Conservation (phyloP, 192 early-diverging fungal genomes). For the Haplosporangium gracile region DNA sequence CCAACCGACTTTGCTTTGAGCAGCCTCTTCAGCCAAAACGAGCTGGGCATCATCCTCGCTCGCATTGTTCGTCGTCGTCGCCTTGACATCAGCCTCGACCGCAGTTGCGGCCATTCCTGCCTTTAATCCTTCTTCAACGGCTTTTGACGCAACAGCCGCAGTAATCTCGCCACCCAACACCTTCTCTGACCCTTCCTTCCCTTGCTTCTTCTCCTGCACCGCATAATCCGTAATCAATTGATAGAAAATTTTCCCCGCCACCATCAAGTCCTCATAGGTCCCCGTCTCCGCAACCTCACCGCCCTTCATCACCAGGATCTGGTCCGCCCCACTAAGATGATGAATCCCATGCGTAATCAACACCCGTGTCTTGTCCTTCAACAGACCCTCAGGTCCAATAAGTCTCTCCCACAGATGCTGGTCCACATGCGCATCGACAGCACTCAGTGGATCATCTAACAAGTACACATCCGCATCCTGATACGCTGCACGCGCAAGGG, state of each 20-base stretch:
- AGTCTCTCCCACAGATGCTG: constrained; percentile 71
- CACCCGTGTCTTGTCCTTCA: constrained; percentile 81
- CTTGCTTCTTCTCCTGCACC: constrained; percentile 56
- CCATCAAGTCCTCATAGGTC: constrained; percentile 68
- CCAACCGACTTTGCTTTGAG: constrained; percentile 85
- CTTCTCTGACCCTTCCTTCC: not conserved
- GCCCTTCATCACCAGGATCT: constrained; percentile 74
- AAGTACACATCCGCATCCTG: constrained; percentile 82
- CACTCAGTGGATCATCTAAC: constrained; percentile 88
- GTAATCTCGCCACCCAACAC: constrained; percentile 5
- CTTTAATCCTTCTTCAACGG: not conserved
- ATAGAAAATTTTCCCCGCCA: constrained; percentile 64
- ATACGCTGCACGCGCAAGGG: constrained; percentile 85
- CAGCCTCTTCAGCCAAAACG: constrained; percentile 84
- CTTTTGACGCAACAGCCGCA: not conserved
- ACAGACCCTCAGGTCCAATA: constrained; percentile 74
- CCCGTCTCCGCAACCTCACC: constrained; percentile 76
- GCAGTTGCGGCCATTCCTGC: constrained; percentile 61
- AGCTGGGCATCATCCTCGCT: constrained; percentile 58
- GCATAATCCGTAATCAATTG: constrained; percentile 67
- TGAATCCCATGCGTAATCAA: constrained; percentile 86
- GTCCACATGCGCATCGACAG: constrained; percentile 83
- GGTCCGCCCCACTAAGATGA: constrained; percentile 76
- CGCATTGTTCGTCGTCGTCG: too few relatives aligned
- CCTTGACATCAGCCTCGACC: not conserved